Evolutionary conservation across 805 yeast species (phyloP), one percentile per base, ranked within the genome.

Genomic region (Ogataea saltuana): DNA sequence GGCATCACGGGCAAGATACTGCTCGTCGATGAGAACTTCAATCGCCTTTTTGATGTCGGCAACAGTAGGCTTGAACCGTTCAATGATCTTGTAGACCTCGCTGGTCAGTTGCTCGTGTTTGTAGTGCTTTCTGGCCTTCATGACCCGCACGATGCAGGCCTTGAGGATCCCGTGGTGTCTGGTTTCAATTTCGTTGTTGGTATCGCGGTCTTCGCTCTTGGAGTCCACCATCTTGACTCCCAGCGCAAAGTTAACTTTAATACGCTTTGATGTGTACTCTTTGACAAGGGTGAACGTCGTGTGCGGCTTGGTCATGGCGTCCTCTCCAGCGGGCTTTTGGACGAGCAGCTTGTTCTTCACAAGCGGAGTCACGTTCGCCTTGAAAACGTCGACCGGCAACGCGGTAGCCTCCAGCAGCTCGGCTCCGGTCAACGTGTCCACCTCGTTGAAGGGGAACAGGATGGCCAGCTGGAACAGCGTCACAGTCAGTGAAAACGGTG

Each of bases 121-220:
- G 55, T 88, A 71, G 33, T 73, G 74, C 63, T 89, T 86, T 59
- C 97, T 77, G 1, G 97, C 90, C 70, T 91, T 91, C 98, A 91
- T 93, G 59, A 91, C 87, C 57, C 99, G 78, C 29, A 91, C 98
- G 66, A 93, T 88, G 58, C 96, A 87, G 2, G 98, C 97, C 59
- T 88, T 87, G 55, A 93, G 72, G 67, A 83, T 83, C 59, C 85
- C 81, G 46, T 60, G 65, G 22, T 63, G 62, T 66, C 84, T 85
- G 60, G 97, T 78, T 40, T 59, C 64, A 31, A 65, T 58, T 48
- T 89, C 89, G 57, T 88, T 93, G 56, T 83, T 88, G 37, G 91
- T 80, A 59, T 89, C 95, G 62, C 80, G 82, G 52, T 79, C 83
- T 53, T 88, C 96, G 49, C 75, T 84, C 53, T 75, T 78, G 39